A percentile compares a stretch with the other conserved stretches of the same genome.
These are phyloP conservation scores for Chrysoporthe cubensis DNA, from an alignment of 2,329 filamentous ascomycete genomes.

Conservation along the genomic window DNA sequence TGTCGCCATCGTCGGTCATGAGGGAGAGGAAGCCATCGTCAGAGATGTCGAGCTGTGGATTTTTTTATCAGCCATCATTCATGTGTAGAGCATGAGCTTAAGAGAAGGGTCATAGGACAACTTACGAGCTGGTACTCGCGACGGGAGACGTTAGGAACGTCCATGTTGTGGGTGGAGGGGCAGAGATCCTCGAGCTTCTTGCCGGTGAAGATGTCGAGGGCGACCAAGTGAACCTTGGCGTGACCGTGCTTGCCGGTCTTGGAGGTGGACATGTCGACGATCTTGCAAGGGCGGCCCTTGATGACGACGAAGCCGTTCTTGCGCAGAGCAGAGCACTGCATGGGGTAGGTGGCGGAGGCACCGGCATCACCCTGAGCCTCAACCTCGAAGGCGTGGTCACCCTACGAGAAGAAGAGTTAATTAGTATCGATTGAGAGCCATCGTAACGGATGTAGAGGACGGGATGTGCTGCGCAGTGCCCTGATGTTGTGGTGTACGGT, in stretches of 20 bases:
- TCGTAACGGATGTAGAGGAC: constrained; percentile 7
- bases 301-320: constrained; percentile 99
- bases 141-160: constrained; percentile 91
- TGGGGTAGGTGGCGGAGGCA: constrained; percentile 90
- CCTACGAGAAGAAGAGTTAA: constrained; percentile 45
- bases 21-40: constrained; percentile 95
- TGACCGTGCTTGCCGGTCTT: constrained; percentile 99
- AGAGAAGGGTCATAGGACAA: constrained; percentile 33
- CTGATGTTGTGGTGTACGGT: constrained; percentile 30
- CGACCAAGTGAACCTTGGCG: constrained; percentile 99
- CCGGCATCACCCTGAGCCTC: constrained; percentile 80
- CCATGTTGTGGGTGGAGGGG: constrained; percentile 97
- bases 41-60: constrained; percentile 79
- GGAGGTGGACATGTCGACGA: constrained; percentile 99
- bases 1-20: constrained; percentile 82
- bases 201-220: constrained; percentile 98
- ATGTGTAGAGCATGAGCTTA: neutral
- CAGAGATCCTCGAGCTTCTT: constrained; percentile 99
- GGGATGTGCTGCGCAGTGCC: constrained; percentile 28
- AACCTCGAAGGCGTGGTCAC: constrained; percentile 75
- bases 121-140: constrained; percentile 94
- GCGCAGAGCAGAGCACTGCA: constrained; percentile 99
- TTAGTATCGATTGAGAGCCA: constrained; percentile 24
- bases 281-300: constrained; percentile 99
- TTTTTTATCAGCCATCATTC: neutral